These are phyloP conservation scores for Dillenia suffruticosa DNA, from an alignment of 164 flowering plant species.

Conservation along the genomic window DNA sequence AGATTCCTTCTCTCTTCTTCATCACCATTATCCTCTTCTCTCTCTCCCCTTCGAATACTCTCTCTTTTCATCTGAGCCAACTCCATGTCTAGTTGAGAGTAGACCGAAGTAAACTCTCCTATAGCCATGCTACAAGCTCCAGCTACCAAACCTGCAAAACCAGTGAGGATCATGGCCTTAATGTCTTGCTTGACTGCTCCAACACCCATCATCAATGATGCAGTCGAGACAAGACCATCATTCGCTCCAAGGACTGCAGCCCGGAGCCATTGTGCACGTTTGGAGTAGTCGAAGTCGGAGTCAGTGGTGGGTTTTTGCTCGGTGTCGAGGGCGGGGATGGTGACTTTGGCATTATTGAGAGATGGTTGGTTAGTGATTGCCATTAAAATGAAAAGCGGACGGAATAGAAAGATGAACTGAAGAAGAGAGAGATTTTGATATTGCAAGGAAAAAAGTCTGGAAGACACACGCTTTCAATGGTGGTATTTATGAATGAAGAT, in stretches of 20 bases:
- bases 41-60: slow-evolving; percentile 1
- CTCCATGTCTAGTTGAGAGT: slow-evolving; percentile 15
- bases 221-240: slow-evolving; percentile 11
- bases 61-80: slow-evolving; percentile 14
- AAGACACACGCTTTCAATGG: slow-evolving; percentile 7
- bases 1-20: background rate
- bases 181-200: slow-evolving; percentile 12
- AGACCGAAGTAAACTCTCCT: slow-evolving; percentile 15
- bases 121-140: slow-evolving; percentile 22
- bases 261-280: slow-evolving; percentile 15
- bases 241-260: slow-evolving; percentile 16
- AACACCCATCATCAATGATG: slow-evolving; percentile 16
- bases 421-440: background rate
- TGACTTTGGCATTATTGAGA: background rate
- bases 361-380: background rate
- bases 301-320: background rate
- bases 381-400: background rate
- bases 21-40: background rate
- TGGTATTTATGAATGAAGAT: slow-evolving; percentile 5
- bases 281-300: slow-evolving; percentile 9
- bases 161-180: slow-evolving; percentile 15
- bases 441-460: slow-evolving; percentile 1
- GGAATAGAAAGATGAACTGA: background rate
- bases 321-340: background rate
- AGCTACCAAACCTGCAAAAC: slow-evolving; percentile 14